phyloP scores from a whole-genome alignment of 2,329 filamentous ascomycete genomes.

The Epichloe coenophiala region DNA sequence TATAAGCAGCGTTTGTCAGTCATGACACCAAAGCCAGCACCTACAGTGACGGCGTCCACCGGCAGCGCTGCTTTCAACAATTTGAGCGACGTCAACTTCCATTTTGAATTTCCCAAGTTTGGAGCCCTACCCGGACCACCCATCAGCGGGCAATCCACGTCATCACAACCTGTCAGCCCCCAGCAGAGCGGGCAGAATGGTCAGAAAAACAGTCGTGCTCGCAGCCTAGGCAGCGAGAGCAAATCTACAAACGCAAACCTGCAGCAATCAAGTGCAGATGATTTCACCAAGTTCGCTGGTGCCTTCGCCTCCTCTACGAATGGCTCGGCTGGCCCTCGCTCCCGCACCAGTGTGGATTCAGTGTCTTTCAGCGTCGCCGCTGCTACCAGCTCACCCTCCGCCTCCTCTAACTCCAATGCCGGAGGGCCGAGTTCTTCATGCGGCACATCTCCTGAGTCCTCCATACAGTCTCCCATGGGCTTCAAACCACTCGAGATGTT shows the following conservation, averaged over 20 bases:
- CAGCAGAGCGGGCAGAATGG: constrained; percentile 12
- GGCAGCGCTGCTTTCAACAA: constrained; percentile 40
- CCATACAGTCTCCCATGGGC: constrained; percentile 55
- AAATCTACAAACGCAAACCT: constrained; percentile 11
- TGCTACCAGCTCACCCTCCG: constrained; percentile 51
- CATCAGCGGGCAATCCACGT: constrained; percentile 12
- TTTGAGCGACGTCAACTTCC: constrained; percentile 66
- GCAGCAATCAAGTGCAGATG: constrained; percentile 16
- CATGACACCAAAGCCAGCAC: constrained; percentile 24
- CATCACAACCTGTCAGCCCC: constrained; percentile 22
- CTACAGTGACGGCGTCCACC: constrained; percentile 28
- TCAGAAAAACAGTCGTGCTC: constrained; percentile 14
- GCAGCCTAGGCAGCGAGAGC: constrained; percentile 15
- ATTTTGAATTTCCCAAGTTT: constrained; percentile 94
- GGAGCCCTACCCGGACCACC: constrained; percentile 51
- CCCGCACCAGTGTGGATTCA: constrained; percentile 38
- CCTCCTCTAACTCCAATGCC: constrained; percentile 44
- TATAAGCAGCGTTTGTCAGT: constrained; percentile 77
- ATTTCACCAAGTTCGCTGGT: constrained; percentile 40
- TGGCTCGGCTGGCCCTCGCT: constrained; percentile 31
- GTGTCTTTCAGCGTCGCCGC: constrained; percentile 30
- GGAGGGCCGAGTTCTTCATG: constrained; percentile 51
- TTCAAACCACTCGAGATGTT: constrained; percentile 50
- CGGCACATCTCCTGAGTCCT: constrained; percentile 66
- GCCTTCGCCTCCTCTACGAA: constrained; percentile 45